phyloP scores from a whole-genome alignment of 2,329 filamentous ascomycete genomes.

The Sodiomyces alkalinus region DNA sequence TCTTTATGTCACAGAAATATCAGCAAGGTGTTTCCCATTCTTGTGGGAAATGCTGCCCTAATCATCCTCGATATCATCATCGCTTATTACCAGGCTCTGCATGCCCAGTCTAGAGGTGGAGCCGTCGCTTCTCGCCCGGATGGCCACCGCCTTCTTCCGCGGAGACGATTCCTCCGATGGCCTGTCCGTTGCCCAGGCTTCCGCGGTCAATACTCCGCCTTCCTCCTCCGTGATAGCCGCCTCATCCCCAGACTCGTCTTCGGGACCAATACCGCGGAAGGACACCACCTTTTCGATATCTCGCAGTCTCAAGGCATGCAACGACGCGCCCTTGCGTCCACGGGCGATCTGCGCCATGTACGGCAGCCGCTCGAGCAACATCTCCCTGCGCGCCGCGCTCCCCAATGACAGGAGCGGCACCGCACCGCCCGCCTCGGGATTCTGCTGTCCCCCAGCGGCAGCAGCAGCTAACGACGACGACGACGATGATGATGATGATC shows the following conservation, averaged over 20 bases:
- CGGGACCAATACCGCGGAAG: slow-evolving; percentile 44
- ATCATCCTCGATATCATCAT: slow-evolving; percentile 70
- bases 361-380: slow-evolving; percentile 74
- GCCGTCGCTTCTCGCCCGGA: slow-evolving; percentile 17
- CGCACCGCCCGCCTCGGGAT: slow-evolving; percentile 9
- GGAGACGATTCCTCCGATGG: slow-evolving; percentile 38
- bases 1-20: no score
- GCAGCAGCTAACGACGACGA: no score
- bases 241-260: slow-evolving; percentile 30
- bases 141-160: slow-evolving; percentile 27
- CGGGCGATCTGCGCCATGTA: slow-evolving; percentile 60
- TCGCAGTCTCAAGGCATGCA: slow-evolving; percentile 23
- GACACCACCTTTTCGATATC: slow-evolving; percentile 55
- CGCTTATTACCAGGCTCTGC: slow-evolving; percentile 57
- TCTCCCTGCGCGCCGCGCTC: slow-evolving; percentile 52
- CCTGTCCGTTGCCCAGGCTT: slow-evolving; percentile 47
- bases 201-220: slow-evolving; percentile 17
- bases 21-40: no score
- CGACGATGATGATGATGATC: not conserved
- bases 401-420: slow-evolving; percentile 41
- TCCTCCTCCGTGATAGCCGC: slow-evolving; percentile 23
- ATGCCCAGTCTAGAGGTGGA: slow-evolving; percentile 29
- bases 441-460: not conserved
- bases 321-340: slow-evolving; percentile 20
- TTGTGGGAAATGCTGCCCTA: no score